phyloP scores from a whole-genome alignment of 1,284 basidiomycete genomes.

The Apiotrichum porosum region DNA sequence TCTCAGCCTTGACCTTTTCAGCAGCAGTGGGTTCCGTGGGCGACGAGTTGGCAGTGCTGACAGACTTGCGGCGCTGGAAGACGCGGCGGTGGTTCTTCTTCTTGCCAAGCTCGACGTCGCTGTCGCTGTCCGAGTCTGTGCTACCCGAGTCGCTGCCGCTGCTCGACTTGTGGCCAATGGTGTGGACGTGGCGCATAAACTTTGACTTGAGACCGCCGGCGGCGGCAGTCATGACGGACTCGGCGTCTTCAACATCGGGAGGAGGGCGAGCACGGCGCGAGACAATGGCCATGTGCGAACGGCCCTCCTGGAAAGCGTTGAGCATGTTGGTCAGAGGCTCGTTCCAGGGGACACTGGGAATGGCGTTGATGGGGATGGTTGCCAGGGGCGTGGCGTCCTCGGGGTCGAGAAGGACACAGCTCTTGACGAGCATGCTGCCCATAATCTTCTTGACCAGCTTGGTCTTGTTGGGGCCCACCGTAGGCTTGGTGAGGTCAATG shows the following conservation, averaged over 20 bases:
- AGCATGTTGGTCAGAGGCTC: conserved; percentile 80
- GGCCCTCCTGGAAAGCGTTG: conserved; percentile 85
- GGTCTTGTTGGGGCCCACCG: conserved; percentile 34
- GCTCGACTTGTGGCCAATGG: conserved; percentile 23
- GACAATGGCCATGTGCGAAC: conserved; percentile 88
- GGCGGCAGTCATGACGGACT: conserved; percentile 47
- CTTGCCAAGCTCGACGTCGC: conserved; percentile 24
- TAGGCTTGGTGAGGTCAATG: conserved; percentile 25
- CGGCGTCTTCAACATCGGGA: conserved; percentile 29
- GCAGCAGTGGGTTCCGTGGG: conserved; percentile 20
- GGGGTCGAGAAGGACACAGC: conserved; percentile 80
- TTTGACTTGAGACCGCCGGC: conserved; percentile 50
- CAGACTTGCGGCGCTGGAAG: not conserved
- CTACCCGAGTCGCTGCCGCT: conserved; percentile 61
- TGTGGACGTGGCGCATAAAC: conserved; percentile 42
- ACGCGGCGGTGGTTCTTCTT: conserved; percentile 11
- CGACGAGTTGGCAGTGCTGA: conserved; percentile 9
- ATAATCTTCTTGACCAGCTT: conserved; percentile 68
- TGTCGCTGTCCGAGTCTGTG: conserved; percentile 34
- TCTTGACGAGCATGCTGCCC: conserved; percentile 75
- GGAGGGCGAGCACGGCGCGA: conserved; percentile 52
- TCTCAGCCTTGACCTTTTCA: conserved; percentile 11
- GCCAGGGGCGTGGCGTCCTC: conserved; percentile 75
- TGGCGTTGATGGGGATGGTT: conserved; percentile 73
- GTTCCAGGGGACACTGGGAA: conserved; percentile 78